These are phyloP conservation scores for Tremella mesenterica DNA, from an alignment of 768 basidiomycete species.

Conservation along the genomic window DNA sequence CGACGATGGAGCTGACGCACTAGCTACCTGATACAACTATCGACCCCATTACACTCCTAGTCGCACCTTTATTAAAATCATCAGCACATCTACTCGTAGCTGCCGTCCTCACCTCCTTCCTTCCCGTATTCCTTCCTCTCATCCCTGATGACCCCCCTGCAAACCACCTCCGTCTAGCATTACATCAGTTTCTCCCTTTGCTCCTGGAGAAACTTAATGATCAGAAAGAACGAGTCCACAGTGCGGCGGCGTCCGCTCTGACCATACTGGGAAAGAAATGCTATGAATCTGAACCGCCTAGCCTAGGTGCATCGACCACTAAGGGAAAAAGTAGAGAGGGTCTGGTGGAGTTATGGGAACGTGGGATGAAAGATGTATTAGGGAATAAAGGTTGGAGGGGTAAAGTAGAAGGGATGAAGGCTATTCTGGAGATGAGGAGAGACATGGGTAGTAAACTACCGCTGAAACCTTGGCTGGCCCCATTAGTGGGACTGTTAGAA, in stretches of 20 bases:
- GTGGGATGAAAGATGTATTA: slow-evolving; percentile 26
- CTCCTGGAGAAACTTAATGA: slow-evolving; percentile 40
- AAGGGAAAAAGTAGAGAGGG: slow-evolving; percentile 41
- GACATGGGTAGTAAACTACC: slow-evolving; percentile 19
- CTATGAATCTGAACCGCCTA: slow-evolving; percentile 24
- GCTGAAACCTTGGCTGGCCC: slow-evolving; percentile 57
- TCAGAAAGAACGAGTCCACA: slow-evolving; percentile 36
- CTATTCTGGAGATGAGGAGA: slow-evolving; percentile 18
- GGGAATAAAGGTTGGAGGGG: slow-evolving; percentile 28
- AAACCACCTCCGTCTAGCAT: slow-evolving; percentile 24
- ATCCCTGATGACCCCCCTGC: slow-evolving; percentile 11
- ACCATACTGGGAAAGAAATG: slow-evolving; percentile 25
- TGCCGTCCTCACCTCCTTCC: slow-evolving; percentile 25
- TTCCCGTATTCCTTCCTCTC: slow-evolving; percentile 33
- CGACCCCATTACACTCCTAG: slow-evolving; percentile 27
- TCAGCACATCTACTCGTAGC: slow-evolving; percentile 21
- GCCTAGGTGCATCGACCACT: not conserved
- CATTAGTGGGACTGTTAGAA: slow-evolving; percentile 75
- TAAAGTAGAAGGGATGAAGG: slow-evolving; percentile 37
- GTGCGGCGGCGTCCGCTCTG: slow-evolving; percentile 20
- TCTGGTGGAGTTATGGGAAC: slow-evolving; percentile 26
- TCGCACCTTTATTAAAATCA: slow-evolving; percentile 23
- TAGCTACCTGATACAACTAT: slow-evolving; percentile 33
- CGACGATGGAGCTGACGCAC: not conserved
- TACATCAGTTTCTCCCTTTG: slow-evolving; percentile 27